Percentiles rank a stretch among this genome's conserved stretches.
Evolutionary conservation across 192 early-diverging fungal genomes (phyloP).

Genomic region (Backusella sp.): DNA sequence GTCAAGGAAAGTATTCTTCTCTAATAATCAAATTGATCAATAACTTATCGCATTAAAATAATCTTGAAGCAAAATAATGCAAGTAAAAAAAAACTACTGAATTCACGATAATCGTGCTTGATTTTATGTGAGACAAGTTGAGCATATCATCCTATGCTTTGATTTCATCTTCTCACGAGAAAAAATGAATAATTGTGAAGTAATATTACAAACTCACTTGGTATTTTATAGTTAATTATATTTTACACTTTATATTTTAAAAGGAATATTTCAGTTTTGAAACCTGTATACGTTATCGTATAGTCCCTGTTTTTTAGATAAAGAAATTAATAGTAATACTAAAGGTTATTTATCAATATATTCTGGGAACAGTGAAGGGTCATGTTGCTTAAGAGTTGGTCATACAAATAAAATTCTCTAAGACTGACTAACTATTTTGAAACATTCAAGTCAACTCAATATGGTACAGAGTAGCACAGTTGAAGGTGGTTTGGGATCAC

Average conservation of each 20-base stretch:
- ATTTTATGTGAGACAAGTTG: not conserved
- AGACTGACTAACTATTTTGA: not conserved
- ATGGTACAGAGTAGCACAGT: constrained; percentile 7
- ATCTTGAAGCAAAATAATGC: not conserved
- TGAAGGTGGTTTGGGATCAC: not conserved
- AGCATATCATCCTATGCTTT: not conserved
- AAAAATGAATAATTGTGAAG: not conserved
- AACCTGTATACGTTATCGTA: not conserved
- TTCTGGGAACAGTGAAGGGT: constrained; percentile 7
- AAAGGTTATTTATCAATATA: not conserved
- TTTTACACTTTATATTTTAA: not conserved
- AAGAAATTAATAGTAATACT: not conserved
- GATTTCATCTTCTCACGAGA: not conserved
- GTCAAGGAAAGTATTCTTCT: not conserved
- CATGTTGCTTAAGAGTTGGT: not conserved
- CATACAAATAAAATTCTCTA: constrained; percentile 1
- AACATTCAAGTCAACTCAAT: not conserved
- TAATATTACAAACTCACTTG: not conserved
- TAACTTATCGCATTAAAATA: not conserved
- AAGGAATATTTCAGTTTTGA: not conserved
- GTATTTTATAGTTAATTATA: not conserved
- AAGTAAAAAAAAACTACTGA: not conserved
- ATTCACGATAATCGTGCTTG: not conserved
- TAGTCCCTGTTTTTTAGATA: not conserved
- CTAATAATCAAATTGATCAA: not conserved